These are phyloP conservation scores for Kwoniella botswanensis DNA, from an alignment of 768 basidiomycete genomes.

Conservation along the genomic window DNA sequence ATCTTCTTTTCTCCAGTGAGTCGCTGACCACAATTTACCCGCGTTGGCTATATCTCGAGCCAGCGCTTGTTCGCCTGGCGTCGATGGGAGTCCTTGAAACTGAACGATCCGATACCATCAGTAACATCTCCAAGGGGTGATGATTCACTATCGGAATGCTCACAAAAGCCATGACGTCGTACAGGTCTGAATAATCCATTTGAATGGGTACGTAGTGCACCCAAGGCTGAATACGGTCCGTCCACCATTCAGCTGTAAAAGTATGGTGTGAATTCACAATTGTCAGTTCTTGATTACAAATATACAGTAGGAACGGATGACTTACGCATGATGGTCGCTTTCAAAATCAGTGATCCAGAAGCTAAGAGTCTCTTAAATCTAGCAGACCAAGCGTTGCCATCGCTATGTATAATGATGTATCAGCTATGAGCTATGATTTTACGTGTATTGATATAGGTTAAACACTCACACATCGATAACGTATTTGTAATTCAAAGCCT, in stretches of 20 bases:
- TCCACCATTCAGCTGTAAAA: conserved; percentile 54
- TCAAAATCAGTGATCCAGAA: conserved; percentile 51
- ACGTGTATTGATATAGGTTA: neutral
- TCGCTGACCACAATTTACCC: conserved; percentile 45
- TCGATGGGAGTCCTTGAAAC: conserved; percentile 41
- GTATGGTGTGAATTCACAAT: neutral
- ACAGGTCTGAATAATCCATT: conserved; percentile 51
- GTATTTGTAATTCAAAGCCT: conserved; percentile 52
- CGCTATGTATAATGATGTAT: conserved; percentile 18
- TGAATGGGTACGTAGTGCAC: conserved; percentile 56
- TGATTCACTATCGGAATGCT: neutral
- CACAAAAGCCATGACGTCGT: conserved; percentile 49
- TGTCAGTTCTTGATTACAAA: too few species aligned
- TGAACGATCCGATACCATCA: neutral
- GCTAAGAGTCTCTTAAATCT: conserved; percentile 51
- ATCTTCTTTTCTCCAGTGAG: conserved; percentile 51
- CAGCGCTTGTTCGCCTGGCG: conserved; percentile 34
- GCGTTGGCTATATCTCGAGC: conserved; percentile 47
- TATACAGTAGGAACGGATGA: neutral
- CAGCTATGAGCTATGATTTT: neutral
- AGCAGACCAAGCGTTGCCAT: conserved; percentile 58
- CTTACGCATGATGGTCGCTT: conserved; percentile 54
- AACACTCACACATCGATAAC: conserved; percentile 53
- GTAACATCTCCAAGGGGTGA: neutral
- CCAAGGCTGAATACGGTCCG: conserved; percentile 57